phyloP scores from a whole-genome alignment of 2,329 filamentous ascomycete species.

The Monilinia fructicola region DNA sequence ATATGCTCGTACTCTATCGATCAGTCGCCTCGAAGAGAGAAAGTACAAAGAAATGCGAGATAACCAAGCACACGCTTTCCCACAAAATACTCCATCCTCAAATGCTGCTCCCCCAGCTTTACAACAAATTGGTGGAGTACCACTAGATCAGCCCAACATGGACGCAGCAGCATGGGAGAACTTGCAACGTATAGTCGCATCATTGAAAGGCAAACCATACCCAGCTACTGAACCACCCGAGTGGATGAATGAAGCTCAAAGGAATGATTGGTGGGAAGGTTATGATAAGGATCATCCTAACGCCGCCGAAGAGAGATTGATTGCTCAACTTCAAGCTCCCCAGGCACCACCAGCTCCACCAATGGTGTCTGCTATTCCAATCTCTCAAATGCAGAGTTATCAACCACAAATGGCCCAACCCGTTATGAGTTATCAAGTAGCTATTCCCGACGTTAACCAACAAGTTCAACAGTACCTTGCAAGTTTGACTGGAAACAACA shows the following conservation, averaged over 20 bases:
- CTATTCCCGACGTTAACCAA: constrained; percentile 31
- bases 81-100: constrained; percentile 21
- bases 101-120: constrained; percentile 26
- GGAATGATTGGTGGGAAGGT: constrained; percentile 54
- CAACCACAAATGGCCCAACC: constrained; percentile 27
- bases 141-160: constrained; percentile 24
- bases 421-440: constrained; percentile 21
- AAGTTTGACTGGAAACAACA: constrained; percentile 30
- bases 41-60: constrained; percentile 28
- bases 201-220: constrained; percentile 49
- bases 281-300: constrained; percentile 44
- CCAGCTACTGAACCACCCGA: constrained; percentile 53
- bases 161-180: constrained; percentile 31
- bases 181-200: constrained; percentile 37
- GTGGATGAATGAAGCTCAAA: constrained; percentile 51
- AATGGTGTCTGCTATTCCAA: constrained; percentile 28
- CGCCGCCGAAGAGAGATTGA: constrained; percentile 39
- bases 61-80: constrained; percentile 18
- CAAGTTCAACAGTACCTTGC: constrained; percentile 37
- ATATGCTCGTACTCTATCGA: constrained; percentile 31
- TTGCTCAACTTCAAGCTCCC: constrained; percentile 32
- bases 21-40: constrained; percentile 24
- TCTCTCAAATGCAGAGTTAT: constrained; percentile 27
- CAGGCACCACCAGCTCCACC: constrained; percentile 33
- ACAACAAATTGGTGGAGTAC: constrained; percentile 28